Conservation (phyloP, 306 rosid genomes). For the Vigna unguiculata region DNA sequence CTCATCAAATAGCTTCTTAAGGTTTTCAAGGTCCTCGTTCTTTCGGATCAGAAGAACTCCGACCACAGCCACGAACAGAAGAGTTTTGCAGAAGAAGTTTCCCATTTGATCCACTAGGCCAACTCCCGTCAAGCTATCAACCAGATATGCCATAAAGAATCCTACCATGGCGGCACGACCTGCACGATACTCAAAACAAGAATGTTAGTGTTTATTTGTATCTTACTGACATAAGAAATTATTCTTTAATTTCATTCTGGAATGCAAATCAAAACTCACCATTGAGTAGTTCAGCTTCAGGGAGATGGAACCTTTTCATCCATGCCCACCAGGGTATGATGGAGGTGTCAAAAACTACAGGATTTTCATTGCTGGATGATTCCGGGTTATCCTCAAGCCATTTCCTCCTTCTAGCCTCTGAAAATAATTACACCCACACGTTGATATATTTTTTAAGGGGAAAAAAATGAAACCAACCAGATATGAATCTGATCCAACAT, state of each 20-base stretch:
- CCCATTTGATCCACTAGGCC: constrained; percentile 96
- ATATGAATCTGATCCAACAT: constrained; percentile 27
- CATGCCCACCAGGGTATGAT: constrained; percentile 99
- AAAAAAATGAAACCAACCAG: background rate
- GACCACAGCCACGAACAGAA: constrained; percentile 78
- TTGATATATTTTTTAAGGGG: constrained; percentile 13
- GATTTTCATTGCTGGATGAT: constrained; percentile 79
- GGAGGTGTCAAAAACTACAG: constrained; percentile 88
- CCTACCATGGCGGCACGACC: constrained; percentile 65
- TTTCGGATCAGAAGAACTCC: constrained; percentile 95
- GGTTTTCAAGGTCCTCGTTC: constrained; percentile 83
- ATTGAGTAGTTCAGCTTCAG: constrained; percentile 95
- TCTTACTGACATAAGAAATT: background rate
- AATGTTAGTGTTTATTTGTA: background rate
- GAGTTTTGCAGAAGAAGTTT: constrained; percentile 94
- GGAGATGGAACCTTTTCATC: constrained; percentile 95
- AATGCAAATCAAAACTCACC: constrained; percentile 58
- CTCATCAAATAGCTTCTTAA: constrained; percentile 87
- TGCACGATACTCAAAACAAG: constrained; percentile 30
- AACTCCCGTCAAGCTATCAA: constrained; percentile 98
- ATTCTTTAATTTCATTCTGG: constrained; percentile 13
- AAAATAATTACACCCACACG: constrained; percentile 35
- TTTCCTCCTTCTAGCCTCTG: constrained; percentile 98
- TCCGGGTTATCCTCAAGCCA: constrained; percentile 90
- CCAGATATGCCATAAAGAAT: constrained; percentile 93